Evolutionary conservation across 2,329 filamentous ascomycete species (phyloP), one percentile per base, ranked within the genome.

Genomic region (Ascochyta lentis): DNA sequence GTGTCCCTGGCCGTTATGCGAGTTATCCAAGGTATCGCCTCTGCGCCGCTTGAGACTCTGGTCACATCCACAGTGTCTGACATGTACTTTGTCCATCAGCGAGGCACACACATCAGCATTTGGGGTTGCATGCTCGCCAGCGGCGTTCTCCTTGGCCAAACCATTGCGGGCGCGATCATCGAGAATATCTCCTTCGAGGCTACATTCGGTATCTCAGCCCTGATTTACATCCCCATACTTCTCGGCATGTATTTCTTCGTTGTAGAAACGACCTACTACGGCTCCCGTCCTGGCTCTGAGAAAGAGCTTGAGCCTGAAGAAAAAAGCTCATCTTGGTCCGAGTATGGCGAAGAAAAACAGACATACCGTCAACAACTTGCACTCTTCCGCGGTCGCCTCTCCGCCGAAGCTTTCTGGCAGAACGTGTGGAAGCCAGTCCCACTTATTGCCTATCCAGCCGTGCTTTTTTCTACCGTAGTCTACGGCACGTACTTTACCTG

Each of bases 401-500:
- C 67, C 0, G 26, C 40, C 1, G 69, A 73, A n/a, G 70, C 70
- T 1, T 73, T 70, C 41, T 74, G 70, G 70, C 72, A 69, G 45
- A 68, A 66, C 22, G 63, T 54, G 8, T 66, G 64, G 59, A 72
- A 72, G 3, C 94, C 93, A 0, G 88, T 97, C 49, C 91, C 91
- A 0, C 83, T 97, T 1, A 89, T 96, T 65, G 74, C 89, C 2
- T 93, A 97, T 71, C 93, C 93, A 0, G 91, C 90, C 4, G 91
- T 97, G 59, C 77, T 96, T 19, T 96, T 92, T 90, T 83, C 82
- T 12, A 86, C 84, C 61, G 79, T 97, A 6, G 90, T 92, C 34
- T 93, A 96, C 79, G 92, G 92, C 4, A 86, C 90, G 2, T 86
- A 96, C 73, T 96, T 97, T 69, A 92, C 92, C 54, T 97, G 93